These are phyloP conservation scores for Chaetomiaceae sp. DNA, from an alignment of 2,329 filamentous ascomycete species.

Conservation along the genomic window DNA sequence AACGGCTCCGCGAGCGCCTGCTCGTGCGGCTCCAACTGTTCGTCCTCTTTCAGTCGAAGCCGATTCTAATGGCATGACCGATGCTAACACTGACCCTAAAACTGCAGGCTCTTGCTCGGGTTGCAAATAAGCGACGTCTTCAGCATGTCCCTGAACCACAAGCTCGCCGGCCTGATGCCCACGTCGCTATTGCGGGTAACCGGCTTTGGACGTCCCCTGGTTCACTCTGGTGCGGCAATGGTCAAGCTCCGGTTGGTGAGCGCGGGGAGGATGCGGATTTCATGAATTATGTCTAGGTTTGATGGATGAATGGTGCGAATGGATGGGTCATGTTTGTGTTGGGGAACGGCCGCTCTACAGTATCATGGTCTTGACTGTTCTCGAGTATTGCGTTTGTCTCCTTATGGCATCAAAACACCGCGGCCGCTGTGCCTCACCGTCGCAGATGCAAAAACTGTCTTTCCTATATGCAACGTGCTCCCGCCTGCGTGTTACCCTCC, in stretches of 20 bases:
- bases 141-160: not conserved
- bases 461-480: too few species aligned
- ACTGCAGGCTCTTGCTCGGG: conserved; percentile 18
- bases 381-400: too few species aligned
- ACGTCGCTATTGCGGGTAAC: not conserved
- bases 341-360: too few species aligned
- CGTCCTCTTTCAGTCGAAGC: not conserved
- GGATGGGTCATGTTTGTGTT: too few species aligned
- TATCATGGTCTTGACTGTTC: too few species aligned
- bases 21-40: conserved; percentile 22
- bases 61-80: too few species aligned
- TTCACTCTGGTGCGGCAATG: not conserved
- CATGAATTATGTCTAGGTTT: not conserved
- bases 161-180: not conserved
- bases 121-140: not conserved
- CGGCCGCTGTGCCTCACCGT: too few species aligned
- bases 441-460: too few species aligned
- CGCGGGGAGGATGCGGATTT: not conserved
- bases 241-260: not conserved
- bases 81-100: not conserved
- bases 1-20: conserved; percentile 16
- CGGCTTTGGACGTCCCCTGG: too few species aligned
- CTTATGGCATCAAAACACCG: too few species aligned
- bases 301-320: not conserved
- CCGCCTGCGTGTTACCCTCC: too few species aligned